Percentiles rank a stretch among this genome's conserved stretches.
Evolutionary conservation across 2,329 filamentous ascomycete species (phyloP).

Genomic region (Colletotrichum sp.): DNA sequence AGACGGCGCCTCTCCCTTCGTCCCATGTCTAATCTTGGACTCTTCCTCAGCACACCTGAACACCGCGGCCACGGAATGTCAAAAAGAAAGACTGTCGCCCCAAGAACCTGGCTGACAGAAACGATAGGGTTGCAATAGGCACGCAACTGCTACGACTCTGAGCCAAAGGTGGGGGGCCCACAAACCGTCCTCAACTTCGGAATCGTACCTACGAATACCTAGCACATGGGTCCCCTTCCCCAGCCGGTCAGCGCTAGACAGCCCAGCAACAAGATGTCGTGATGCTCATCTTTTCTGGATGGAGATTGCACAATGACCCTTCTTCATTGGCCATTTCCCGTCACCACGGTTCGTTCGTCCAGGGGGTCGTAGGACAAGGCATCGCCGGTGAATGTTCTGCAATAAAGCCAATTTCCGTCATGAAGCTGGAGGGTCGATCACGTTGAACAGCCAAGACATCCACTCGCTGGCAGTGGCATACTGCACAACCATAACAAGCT

Average conservation of each 20-base stretch:
- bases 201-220: neutral
- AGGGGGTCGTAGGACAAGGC: neutral
- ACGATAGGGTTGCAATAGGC: neutral
- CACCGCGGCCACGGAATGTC: neutral
- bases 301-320: neutral
- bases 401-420: neutral
- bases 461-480: neutral
- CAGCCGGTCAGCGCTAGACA: conserved; percentile 2
- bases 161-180: neutral
- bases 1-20: neutral
- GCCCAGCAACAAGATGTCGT: neutral
- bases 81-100: neutral
- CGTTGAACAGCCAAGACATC: neutral
- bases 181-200: neutral
- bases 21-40: neutral
- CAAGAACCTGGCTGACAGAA: neutral
- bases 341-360: neutral
- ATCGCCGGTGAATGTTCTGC: neutral
- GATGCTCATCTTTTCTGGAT: neutral
- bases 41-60: neutral
- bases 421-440: neutral
- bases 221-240: neutral
- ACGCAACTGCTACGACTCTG: neutral
- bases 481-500: neutral
- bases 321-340: neutral